Evolutionary conservation across 2,329 filamentous ascomycete species (phyloP).

Genomic region (Coleophoma eucalyptorum): DNA sequence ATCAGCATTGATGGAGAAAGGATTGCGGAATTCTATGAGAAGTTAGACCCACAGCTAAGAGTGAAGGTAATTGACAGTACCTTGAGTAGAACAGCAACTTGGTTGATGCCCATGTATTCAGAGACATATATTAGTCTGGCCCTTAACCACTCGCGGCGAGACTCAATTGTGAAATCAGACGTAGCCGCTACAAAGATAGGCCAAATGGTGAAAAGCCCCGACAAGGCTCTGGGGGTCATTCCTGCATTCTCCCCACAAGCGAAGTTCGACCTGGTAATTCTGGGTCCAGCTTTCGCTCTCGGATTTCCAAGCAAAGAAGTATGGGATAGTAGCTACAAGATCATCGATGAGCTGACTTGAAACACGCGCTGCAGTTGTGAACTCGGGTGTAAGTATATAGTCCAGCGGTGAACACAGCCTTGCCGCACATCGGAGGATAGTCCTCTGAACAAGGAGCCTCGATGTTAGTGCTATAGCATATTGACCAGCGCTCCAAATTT

Average conservation of each 20-base stretch:
- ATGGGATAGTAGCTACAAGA: slow-evolving; percentile 54
- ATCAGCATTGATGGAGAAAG: too few relatives aligned
- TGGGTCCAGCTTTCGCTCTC: slow-evolving; percentile 33
- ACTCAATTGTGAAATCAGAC: too few relatives aligned
- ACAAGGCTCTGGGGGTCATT: too few relatives aligned
- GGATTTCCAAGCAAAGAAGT: slow-evolving; percentile 52
- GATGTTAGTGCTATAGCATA: slow-evolving; percentile 50
- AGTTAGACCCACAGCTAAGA: too few relatives aligned
- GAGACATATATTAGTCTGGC: too few relatives aligned
- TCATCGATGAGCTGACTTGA: slow-evolving; percentile 49
- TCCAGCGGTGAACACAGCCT: slow-evolving; percentile 55
- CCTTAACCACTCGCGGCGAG: too few relatives aligned
- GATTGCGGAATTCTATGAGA: too few relatives aligned
- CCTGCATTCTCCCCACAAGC: slow-evolving; percentile 37
- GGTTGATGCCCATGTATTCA: too few relatives aligned
- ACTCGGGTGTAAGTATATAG: slow-evolving; percentile 56
- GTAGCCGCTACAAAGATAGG: too few relatives aligned
- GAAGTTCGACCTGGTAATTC: slow-evolving; percentile 28
- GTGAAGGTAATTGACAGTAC: too few relatives aligned
- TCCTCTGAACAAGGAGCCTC: slow-evolving; percentile 47
- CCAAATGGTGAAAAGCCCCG: too few relatives aligned
- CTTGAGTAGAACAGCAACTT: too few relatives aligned
- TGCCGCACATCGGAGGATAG: slow-evolving; percentile 52
- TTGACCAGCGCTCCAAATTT: slow-evolving; percentile 50
- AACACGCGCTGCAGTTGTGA: slow-evolving; percentile 45